phyloP scores from a whole-genome alignment of 2,329 filamentous ascomycete species.

The Arthrobotrys sphaeroides region DNA sequence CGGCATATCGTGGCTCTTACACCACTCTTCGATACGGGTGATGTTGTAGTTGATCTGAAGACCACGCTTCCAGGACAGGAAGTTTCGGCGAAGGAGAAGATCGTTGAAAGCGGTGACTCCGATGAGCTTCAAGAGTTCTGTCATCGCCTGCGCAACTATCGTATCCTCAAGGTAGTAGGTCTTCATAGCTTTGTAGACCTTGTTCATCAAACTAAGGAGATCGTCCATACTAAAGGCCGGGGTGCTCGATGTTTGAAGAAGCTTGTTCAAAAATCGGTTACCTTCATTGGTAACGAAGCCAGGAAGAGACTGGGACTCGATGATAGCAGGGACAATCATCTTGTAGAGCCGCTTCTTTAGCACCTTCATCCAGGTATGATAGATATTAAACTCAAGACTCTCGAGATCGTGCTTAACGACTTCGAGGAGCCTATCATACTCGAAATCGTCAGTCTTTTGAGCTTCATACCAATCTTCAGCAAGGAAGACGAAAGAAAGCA shows the following conservation, averaged over 20 bases:
- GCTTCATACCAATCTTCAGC: conserved; percentile 99
- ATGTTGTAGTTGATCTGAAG: conserved; percentile 99
- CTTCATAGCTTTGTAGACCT: conserved; percentile 98
- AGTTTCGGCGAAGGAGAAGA: conserved; percentile 95
- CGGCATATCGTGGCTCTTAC: conserved; percentile 99
- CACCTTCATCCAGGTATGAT: conserved; percentile 99
- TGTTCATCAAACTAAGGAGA: conserved; percentile 91
- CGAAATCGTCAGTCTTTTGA: conserved; percentile 98
- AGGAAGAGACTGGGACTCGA: conserved; percentile 96
- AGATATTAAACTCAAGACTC: conserved; percentile 99
- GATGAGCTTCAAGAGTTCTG: conserved; percentile 88
- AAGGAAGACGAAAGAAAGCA: conserved; percentile 99
- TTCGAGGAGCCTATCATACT: conserved; percentile 95
- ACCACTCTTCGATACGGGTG: conserved; percentile 99
- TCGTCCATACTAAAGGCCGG: conserved; percentile 99
- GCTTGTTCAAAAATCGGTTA: conserved; percentile 96
- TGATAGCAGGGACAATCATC: conserved; percentile 99
- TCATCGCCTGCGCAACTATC: conserved; percentile 94
- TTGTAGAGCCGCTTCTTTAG: conserved; percentile 99
- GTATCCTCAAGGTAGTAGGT: conserved; percentile 96
- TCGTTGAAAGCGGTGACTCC: conserved; percentile 99
- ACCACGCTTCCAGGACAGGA: conserved; percentile 98
- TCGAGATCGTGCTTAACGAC: conserved; percentile 99
- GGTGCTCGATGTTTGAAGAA: conserved; percentile 85
- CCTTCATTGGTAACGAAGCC: conserved; percentile 99